Percentiles rank a stretch among this genome's conserved stretches.
These are phyloP conservation scores for Cladobotryum mycophilum DNA, from an alignment of 2,329 filamentous ascomycete species.

Conservation along the genomic window DNA sequence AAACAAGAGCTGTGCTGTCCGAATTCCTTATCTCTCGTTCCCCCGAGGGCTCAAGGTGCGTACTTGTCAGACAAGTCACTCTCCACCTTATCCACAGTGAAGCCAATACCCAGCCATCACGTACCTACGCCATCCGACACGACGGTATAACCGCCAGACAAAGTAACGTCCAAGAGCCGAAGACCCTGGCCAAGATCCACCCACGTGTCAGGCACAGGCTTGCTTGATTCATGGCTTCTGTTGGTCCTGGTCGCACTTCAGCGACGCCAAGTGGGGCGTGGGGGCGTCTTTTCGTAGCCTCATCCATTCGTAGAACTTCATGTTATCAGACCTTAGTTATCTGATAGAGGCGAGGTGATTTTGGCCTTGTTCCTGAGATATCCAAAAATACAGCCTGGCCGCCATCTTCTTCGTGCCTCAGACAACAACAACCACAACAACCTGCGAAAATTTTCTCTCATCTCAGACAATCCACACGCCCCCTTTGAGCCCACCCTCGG, in stretches of 20 bases:
- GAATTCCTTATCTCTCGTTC: constrained; percentile 9
- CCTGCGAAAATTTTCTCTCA: constrained; percentile 9
- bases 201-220: constrained; percentile 16
- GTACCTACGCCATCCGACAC: neutral
- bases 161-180: constrained; percentile 2
- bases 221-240: neutral
- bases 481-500: neutral
- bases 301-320: constrained; percentile 12
- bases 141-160: neutral
- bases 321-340: constrained; percentile 11
- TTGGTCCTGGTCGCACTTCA: neutral
- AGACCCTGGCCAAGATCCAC: constrained; percentile 13
- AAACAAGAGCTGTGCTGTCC: constrained; percentile 7
- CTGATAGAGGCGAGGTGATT: constrained; percentile 6
- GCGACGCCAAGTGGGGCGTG: constrained; percentile 14
- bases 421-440: constrained; percentile 16
- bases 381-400: neutral
- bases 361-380: constrained; percentile 7
- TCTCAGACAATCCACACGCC: neutral
- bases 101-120: neutral
- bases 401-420: constrained; percentile 14
- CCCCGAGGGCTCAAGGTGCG: neutral
- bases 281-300: constrained; percentile 11
- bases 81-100: neutral
- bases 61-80: constrained; percentile 3